Base-by-base conservation (phyloP, 306 rosid species). In the Macrotyloma uniflorum region DNA sequence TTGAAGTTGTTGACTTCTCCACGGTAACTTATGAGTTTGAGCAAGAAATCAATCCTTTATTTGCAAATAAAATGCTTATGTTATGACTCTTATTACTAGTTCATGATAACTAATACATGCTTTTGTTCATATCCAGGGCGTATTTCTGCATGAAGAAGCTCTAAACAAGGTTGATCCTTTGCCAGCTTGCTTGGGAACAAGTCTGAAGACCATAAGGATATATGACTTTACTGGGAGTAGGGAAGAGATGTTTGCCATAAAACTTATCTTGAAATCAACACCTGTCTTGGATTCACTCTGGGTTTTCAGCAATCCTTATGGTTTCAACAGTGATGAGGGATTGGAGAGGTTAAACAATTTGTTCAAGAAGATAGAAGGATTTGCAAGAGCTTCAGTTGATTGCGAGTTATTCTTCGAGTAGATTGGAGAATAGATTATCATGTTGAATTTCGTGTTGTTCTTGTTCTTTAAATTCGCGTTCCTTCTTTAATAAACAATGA, bases 231-330 rank as follows among this genome's bases (percentile, higher is more conserved):
- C 1, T 4, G 76, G 84, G n/a, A 3, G 0, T 0, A 67, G 11
- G 28, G 33, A 4, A 8, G 80, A 80, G 63, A 11, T 81, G 3
- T 8, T 23, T 33, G 84, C 84, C 0, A 67, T 81, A 1, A 55
- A 47, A 10, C 24, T 16, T 46, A 23, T 81, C 38, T 5, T 81
- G 45, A 9, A 35, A 23, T 20, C 4, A n/a, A 8, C 45, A 1
- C 19, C 23, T 0, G 16, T 35, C 13, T 67, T 81, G 76, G 65
- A 74, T 0, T 4, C 2, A 24, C 5, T 81, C 0, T 45, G 35
- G n/a, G 11, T 74, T 67, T 46, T 55, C 32, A 2, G 0, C 23
- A 55, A 30, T 32, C 7, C 0, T 0, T 11, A 8, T 74, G 23
- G 6, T 1, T 66, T 66, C n/a, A 62, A 81, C 11, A 10, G 15